A percentile compares a stretch with the other conserved stretches of the same genome.
phyloP scores from a whole-genome alignment of 805 yeast genomes.

The Suhomyces emberorum region DNA sequence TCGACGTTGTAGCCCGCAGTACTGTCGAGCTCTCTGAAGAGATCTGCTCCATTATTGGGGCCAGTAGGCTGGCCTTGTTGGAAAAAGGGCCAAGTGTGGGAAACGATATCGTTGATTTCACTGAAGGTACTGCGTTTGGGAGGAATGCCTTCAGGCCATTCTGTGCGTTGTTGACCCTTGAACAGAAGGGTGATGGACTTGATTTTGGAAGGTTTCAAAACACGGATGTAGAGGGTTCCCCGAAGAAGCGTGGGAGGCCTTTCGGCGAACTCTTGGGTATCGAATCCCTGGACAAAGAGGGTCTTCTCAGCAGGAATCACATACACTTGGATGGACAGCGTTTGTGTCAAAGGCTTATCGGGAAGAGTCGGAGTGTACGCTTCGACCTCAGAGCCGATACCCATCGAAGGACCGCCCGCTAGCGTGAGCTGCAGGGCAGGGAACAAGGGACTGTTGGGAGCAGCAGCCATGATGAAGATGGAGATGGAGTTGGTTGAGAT shows the following conservation, averaged over 20 bases:
- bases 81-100: slow-evolving; percentile 92
- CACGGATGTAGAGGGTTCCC: slow-evolving; percentile 70
- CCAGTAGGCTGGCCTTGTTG: slow-evolving; percentile 18
- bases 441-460: slow-evolving; percentile 21
- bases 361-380: slow-evolving; percentile 45
- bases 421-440: slow-evolving; percentile 20
- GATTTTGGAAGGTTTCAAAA: slow-evolving; percentile 68
- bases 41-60: slow-evolving; percentile 47
- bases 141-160: slow-evolving; percentile 98
- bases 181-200: slow-evolving; percentile 61
- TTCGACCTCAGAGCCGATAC: slow-evolving; percentile 4
- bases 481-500: no score
- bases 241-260: slow-evolving; percentile 78
- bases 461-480: neutral
- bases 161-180: slow-evolving; percentile 71
- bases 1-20: slow-evolving; percentile 9
- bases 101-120: slow-evolving; percentile 64
- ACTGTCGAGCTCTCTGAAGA: slow-evolving; percentile 28
- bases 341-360: slow-evolving; percentile 54
- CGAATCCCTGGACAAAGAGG: slow-evolving; percentile 80
- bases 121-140: slow-evolving; percentile 68
- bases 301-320: slow-evolving; percentile 76
- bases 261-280: slow-evolving; percentile 55
- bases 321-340: slow-evolving; percentile 66
- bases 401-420: slow-evolving; percentile 2